Evolutionary conservation across 805 yeast genomes (phyloP).

Genomic region (Maudiozyma barnettii): DNA sequence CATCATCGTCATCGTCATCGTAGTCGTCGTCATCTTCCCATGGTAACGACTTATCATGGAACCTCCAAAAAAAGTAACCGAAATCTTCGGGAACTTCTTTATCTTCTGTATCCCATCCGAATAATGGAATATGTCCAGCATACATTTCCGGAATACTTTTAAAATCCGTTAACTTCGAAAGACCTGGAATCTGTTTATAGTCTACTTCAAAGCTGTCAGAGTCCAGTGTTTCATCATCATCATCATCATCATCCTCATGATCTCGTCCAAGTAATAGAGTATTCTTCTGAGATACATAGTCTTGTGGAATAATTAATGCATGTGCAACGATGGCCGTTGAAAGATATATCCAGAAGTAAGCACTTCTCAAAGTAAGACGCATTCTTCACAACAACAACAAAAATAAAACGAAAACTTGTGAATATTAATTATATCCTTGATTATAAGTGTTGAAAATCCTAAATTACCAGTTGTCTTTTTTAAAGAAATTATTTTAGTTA

Average conservation of each 20-base stretch:
- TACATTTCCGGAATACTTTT: conserved; percentile 35
- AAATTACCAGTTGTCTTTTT: no score
- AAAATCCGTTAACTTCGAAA: conserved; percentile 13
- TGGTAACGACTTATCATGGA: conserved; percentile 19
- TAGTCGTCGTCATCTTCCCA: neutral
- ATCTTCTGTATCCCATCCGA: conserved; percentile 16
- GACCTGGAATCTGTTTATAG: conserved; percentile 24
- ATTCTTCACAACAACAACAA: neutral
- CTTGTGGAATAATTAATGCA: neutral
- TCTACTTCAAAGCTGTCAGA: conserved; percentile 17
- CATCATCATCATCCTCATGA: neutral
- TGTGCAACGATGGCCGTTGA: neutral
- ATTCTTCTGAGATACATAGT: neutral
- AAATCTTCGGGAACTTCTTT: conserved; percentile 5
- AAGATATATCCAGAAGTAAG: neutral
- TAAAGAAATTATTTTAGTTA: no score
- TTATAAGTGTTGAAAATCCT: no score
- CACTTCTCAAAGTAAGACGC: neutral
- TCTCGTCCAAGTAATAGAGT: neutral
- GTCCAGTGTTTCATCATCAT: neutral
- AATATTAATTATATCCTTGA: neutral
- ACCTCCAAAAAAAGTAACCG: conserved; percentile 68
- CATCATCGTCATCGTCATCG: neutral
- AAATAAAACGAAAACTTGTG: neutral
- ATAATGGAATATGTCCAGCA: conserved; percentile 52